phyloP scores from a whole-genome alignment of 2,329 filamentous ascomycete genomes.

The Colletotrichum spinosum region DNA sequence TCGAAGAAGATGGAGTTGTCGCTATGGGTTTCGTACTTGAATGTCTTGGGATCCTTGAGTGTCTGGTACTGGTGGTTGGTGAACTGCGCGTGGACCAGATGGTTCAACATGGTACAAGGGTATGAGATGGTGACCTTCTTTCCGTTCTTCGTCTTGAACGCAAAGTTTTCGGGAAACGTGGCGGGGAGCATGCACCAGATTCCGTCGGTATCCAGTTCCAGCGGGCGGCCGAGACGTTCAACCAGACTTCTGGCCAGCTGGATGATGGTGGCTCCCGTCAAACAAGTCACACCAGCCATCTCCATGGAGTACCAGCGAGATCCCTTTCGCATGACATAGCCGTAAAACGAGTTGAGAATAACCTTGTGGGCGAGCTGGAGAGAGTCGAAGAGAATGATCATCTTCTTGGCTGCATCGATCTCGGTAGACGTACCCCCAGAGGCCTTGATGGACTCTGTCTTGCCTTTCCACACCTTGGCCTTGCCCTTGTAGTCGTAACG shows the following conservation, averaged over 20 bases:
- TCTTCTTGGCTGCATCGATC: conserved; percentile 96
- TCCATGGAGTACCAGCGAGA: conserved; percentile 99
- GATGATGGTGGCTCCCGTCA: conserved; percentile 96
- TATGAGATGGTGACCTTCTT: conserved; percentile 98
- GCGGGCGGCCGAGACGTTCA: conserved; percentile 89
- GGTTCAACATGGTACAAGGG: conserved; percentile 98
- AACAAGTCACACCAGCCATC: conserved; percentile 97
- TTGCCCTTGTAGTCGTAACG: conserved; percentile 99
- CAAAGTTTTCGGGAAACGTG: conserved; percentile 95
- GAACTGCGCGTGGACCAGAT: conserved; percentile 92
- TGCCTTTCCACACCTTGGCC: conserved; percentile 98
- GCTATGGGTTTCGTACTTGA: conserved; percentile 96
- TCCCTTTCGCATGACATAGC: conserved; percentile 99
- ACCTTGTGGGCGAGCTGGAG: conserved; percentile 98
- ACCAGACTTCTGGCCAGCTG: conserved; percentile 95
- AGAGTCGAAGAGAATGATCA: conserved; percentile 96
- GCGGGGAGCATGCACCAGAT: conserved; percentile 99
- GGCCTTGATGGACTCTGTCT: conserved; percentile 87
- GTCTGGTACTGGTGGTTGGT: conserved; percentile 99
- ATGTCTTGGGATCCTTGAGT: conserved; percentile 79
- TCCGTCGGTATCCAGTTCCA: conserved; percentile 97
- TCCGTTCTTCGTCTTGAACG: conserved; percentile 92
- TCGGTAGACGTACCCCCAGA: conserved; percentile 81
- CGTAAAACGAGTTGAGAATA: conserved; percentile 99
- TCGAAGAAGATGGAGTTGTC: conserved; percentile 99